Conservation (phyloP, 441 rosid species). For the Euphorbia celastroides region DNA sequence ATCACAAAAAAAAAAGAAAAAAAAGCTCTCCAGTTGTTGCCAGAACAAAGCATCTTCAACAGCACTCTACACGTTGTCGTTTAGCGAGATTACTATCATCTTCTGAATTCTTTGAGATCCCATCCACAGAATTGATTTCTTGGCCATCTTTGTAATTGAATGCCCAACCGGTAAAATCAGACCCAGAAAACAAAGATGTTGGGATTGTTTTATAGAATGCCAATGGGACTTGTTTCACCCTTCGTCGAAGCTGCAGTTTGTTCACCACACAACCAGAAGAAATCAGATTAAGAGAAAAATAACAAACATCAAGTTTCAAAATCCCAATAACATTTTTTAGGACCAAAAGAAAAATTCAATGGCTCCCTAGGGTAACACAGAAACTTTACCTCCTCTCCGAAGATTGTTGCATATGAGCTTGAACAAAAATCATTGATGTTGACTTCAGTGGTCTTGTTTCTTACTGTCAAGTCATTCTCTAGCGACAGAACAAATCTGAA, state of each 20-base stretch:
- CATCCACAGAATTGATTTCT: constrained; percentile 1
- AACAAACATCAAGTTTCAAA: neutral
- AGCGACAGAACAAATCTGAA: constrained; percentile 71
- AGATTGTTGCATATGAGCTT: constrained; percentile 84
- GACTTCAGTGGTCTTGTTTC: constrained; percentile 74
- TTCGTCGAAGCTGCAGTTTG: constrained; percentile 63
- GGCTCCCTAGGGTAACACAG: too few species aligned
- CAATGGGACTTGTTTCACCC: constrained; percentile 85
- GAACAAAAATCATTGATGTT: constrained; percentile 69
- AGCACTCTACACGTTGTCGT: constrained; percentile 34
- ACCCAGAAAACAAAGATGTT: constrained; percentile 55
- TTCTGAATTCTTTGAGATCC: constrained; percentile 11
- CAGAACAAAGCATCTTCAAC: neutral
- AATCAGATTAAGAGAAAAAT: neutral
- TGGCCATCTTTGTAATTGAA: constrained; percentile 33
- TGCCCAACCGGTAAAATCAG: constrained; percentile 81
- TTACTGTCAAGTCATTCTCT: constrained; percentile 78
- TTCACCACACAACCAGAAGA: constrained; percentile 4
- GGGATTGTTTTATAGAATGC: constrained; percentile 69
- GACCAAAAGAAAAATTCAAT: neutral
- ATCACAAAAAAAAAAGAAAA: neutral
- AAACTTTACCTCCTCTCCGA: constrained; percentile 91
- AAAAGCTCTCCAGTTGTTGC: neutral
- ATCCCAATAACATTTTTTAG: neutral
- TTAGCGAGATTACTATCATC: constrained; percentile 22